Conservation (phyloP, 805 yeast genomes). For the Candida lessepsii region DNA sequence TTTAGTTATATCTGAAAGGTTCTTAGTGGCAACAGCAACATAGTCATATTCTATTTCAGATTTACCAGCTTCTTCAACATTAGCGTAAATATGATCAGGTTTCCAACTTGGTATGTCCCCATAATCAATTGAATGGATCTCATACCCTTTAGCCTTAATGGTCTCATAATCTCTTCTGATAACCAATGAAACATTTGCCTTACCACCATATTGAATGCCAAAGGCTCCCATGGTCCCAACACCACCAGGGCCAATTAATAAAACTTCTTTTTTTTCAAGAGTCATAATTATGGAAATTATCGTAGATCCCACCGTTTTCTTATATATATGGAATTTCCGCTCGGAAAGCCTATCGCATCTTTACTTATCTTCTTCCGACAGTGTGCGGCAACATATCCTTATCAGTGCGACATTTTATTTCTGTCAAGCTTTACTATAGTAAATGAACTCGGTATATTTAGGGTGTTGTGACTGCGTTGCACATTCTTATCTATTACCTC, state of each 20-base stretch:
- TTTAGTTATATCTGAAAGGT: constrained; percentile 24
- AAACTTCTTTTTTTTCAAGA: neutral
- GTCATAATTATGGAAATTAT: too few species aligned
- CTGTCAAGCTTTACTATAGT: too few species aligned
- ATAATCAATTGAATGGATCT: constrained; percentile 30
- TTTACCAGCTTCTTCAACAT: constrained; percentile 24
- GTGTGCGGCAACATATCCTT: too few species aligned
- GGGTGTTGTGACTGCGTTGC: too few species aligned
- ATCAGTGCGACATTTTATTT: too few species aligned
- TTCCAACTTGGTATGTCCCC: constrained; percentile 22
- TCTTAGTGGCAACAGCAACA: constrained; percentile 34
- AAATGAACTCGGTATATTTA: too few species aligned
- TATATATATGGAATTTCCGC: too few species aligned
- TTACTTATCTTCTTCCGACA: too few species aligned
- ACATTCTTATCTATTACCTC: too few species aligned
- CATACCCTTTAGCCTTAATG: constrained; percentile 27
- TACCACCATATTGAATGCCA: constrained; percentile 23
- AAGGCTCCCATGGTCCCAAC: constrained; percentile 35
- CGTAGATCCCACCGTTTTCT: too few species aligned
- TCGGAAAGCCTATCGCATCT: too few species aligned
- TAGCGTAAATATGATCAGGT: constrained; percentile 26
- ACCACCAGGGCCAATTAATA: constrained; percentile 35
- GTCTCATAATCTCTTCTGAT: constrained; percentile 31
- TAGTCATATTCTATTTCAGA: constrained; percentile 28
- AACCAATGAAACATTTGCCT: constrained; percentile 30